A percentile compares a stretch with the other conserved stretches of the same genome.
These are phyloP conservation scores for Zygnema circumcarinatum DNA, from an alignment of 139 green algal genomes.

Conservation along the genomic window DNA sequence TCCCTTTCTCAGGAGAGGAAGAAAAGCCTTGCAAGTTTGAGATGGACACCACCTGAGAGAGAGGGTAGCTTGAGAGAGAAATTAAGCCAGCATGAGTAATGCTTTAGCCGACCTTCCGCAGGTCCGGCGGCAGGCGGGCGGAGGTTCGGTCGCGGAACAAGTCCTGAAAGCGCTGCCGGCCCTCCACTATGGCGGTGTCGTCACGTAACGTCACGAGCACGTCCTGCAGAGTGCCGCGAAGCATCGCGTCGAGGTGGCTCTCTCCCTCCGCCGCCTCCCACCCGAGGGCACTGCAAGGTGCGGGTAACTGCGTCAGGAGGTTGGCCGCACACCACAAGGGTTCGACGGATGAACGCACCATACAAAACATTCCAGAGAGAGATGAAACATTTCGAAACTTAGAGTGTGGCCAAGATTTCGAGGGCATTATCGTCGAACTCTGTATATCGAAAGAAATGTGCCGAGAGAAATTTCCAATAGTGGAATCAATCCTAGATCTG, in stretches of 20 bases:
- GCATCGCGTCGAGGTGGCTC: neutral
- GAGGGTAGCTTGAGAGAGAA: too few species aligned
- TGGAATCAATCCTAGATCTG: neutral
- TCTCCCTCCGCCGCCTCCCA: neutral
- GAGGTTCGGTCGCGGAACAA: neutral
- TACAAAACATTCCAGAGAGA: too few species aligned
- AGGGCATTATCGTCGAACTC: too few species aligned
- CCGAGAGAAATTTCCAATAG: neutral
- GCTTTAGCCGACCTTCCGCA: conserved; percentile 12
- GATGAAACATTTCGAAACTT: too few species aligned
- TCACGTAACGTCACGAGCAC: neutral
- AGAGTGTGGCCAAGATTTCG: too few species aligned
- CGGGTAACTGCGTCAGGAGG: neutral
- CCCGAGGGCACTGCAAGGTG: neutral
- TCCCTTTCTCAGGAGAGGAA: too few species aligned
- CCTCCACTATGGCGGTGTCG: neutral
- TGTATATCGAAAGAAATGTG: neutral
- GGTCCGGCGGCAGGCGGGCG: neutral
- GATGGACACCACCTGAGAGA: too few species aligned
- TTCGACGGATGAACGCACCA: too few species aligned
- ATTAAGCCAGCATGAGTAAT: too few species aligned
- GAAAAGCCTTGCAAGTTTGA: too few species aligned
- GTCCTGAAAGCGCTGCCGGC: neutral
- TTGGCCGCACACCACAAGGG: too few species aligned
- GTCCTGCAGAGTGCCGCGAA: neutral